Evolutionary conservation across 106 monocot species (phyloP).

Genomic region (Dioscorea dumetorum): DNA sequence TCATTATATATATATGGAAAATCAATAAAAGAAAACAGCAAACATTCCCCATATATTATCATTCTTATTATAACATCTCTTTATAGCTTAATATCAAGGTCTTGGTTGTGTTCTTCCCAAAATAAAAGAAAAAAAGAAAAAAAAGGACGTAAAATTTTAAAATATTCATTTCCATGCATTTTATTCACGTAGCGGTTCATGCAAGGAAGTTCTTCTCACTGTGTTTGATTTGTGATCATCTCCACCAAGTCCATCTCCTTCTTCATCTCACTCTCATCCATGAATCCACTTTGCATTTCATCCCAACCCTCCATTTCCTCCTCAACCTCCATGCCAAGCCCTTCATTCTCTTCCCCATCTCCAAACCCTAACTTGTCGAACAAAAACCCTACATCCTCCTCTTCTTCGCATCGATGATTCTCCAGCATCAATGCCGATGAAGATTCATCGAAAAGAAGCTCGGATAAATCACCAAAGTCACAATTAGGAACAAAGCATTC

Average conservation of each 20-base stretch:
- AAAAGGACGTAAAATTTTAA: too few species aligned
- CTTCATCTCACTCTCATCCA: conserved; percentile 15
- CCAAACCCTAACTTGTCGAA: conserved; percentile 22
- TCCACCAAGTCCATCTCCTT: conserved; percentile 31
- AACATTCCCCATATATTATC: too few species aligned
- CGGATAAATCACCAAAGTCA: conserved; percentile 15
- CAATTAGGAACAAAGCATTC: conserved; percentile 2
- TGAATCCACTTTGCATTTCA: not conserved
- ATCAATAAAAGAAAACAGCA: too few species aligned
- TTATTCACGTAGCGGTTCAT: too few species aligned
- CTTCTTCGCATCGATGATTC: too few species aligned
- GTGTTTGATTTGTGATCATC: conserved; percentile 1
- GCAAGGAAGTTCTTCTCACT: too few species aligned
- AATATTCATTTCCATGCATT: too few species aligned
- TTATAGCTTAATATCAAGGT: too few species aligned
- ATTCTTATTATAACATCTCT: too few species aligned
- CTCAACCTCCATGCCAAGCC: conserved; percentile 6
- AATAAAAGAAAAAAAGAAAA: too few species aligned
- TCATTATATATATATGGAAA: too few species aligned
- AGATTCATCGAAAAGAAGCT: conserved; percentile 13
- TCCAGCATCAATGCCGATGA: not conserved
- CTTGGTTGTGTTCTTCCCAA: too few species aligned
- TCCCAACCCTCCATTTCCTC: not conserved
- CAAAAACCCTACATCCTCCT: conserved; percentile 14
- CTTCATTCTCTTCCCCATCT: not conserved